Conservation (phyloP, 176 grass and related monocot genomes). For the Aegilops sharonensis region DNA sequence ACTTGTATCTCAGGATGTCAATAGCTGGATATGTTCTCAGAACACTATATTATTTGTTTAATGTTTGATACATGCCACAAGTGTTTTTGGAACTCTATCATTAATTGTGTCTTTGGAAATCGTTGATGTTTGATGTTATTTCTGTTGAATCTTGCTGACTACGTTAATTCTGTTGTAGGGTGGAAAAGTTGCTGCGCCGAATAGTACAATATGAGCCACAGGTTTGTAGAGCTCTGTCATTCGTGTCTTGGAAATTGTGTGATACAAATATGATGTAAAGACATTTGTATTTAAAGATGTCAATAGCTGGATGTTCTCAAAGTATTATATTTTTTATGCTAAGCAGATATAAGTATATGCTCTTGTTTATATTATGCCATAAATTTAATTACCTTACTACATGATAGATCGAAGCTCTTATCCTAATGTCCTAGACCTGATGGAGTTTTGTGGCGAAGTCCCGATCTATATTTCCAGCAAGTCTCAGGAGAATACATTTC, state of each 20-base stretch:
- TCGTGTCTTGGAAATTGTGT: neutral
- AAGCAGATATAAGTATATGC: neutral
- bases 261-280: neutral
- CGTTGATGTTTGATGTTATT: neutral
- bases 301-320: neutral
- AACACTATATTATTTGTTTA: neutral
- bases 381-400: neutral
- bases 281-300: neutral
- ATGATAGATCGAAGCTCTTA: too few relatives aligned
- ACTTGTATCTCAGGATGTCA: neutral
- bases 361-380: neutral
- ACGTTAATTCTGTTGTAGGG: neutral
- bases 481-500: too few relatives aligned
- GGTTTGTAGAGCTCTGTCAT: constrained; percentile 1
- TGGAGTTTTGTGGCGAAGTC: too few relatives aligned
- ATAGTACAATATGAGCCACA: neutral
- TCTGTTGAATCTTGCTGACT: neutral
- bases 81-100: neutral
- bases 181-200: neutral
- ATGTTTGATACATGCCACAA: neutral
- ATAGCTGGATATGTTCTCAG: neutral
- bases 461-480: neutral
- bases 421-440: too few relatives aligned
- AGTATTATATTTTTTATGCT: neutral
- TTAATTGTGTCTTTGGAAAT: neutral